Conservation (phyloP, 345 rosid genomes). For the Eucalyptus sp. region DNA sequence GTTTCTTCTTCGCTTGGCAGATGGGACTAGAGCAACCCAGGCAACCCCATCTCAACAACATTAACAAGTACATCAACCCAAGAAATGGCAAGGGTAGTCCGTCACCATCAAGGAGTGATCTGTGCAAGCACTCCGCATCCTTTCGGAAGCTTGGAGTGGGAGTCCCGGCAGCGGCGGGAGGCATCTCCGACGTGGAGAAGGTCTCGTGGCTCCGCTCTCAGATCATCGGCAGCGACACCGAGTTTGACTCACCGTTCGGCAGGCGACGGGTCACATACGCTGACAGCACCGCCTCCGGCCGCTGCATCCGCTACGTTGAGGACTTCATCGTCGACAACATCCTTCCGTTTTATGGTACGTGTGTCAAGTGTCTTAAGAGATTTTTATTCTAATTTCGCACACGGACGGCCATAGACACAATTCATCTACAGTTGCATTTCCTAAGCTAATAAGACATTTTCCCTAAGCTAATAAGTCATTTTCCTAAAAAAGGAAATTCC, state of each 20-base stretch:
- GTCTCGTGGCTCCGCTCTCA: constrained; percentile 43
- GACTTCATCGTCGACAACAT: constrained; percentile 29
- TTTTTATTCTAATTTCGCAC: not conserved
- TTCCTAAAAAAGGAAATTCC: not conserved
- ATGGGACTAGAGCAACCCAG: not conserved
- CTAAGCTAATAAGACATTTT: no score
- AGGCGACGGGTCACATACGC: constrained; percentile 31
- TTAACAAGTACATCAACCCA: not conserved
- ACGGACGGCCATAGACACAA: not conserved
- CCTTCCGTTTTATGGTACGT: constrained; percentile 45
- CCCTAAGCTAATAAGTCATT: not conserved
- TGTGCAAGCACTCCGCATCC: not conserved
- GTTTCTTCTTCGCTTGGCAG: not conserved
- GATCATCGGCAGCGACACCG: constrained; percentile 19
- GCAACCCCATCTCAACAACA: not conserved
- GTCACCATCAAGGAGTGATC: not conserved
- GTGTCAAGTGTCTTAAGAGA: not conserved
- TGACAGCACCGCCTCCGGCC: constrained; percentile 55
- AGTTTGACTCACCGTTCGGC: constrained; percentile 46
- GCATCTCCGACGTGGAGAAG: not conserved
- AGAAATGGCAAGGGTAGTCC: not conserved
- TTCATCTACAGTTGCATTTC: not conserved
- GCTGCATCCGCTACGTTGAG: constrained; percentile 38
- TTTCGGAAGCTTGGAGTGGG: constrained; percentile 3
- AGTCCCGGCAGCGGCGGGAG: constrained; percentile 1